phyloP scores from a whole-genome alignment of 163 green algal species.

The Coccomyxa subellipsoidea region DNA sequence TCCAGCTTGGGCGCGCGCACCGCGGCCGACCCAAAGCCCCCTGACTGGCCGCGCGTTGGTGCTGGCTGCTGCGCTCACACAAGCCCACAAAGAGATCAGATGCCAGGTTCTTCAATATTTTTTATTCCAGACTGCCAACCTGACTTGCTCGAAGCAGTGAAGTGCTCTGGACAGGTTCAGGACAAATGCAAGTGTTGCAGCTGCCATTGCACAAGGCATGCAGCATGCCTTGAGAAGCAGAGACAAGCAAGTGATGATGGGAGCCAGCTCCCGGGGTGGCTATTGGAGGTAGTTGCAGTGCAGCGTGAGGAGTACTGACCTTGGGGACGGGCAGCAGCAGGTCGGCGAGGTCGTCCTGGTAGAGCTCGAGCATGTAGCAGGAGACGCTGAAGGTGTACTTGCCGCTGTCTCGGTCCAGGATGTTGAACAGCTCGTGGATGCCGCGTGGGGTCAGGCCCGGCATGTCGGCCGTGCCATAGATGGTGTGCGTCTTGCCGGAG shows the following conservation, averaged over 20 bases:
- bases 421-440: slow-evolving; percentile 81
- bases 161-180: too few relatives aligned
- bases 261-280: too few relatives aligned
- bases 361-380: slow-evolving; percentile 96
- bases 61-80: background rate
- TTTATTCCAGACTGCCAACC: too few relatives aligned
- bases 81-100: too few relatives aligned
- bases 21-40: slow-evolving; percentile 13
- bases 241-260: too few relatives aligned
- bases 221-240: too few relatives aligned
- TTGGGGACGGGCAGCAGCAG: slow-evolving; percentile 61
- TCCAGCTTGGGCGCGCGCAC: slow-evolving; percentile 76
- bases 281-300: too few relatives aligned
- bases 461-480: slow-evolving; percentile 68
- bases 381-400: slow-evolving; percentile 70
- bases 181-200: too few relatives aligned
- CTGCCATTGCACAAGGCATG: too few relatives aligned
- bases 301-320: too few relatives aligned
- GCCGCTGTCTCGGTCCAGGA: slow-evolving; percentile 37
- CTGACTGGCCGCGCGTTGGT: background rate
- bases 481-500: slow-evolving; percentile 87
- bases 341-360: slow-evolving; percentile 89
- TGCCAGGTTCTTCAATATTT: too few relatives aligned
- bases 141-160: too few relatives aligned
- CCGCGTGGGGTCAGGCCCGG: slow-evolving; percentile 84